phyloP scores from a whole-genome alignment of 1,284 basidiomycete species.

The Vanrija humicola region DNA sequence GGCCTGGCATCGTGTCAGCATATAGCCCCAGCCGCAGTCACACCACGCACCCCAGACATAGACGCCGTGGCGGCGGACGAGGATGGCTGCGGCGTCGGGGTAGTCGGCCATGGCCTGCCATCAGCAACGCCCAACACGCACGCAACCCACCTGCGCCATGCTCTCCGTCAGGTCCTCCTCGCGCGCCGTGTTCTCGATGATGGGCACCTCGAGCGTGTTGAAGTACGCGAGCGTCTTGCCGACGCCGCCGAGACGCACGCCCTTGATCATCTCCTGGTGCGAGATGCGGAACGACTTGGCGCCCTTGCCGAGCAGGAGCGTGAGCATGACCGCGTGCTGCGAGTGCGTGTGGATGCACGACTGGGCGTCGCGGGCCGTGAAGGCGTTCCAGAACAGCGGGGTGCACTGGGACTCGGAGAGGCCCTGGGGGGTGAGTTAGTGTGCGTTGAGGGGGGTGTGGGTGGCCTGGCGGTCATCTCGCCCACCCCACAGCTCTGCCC shows the following conservation, averaged over 20 bases:
- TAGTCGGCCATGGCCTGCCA: slow-evolving; percentile 67
- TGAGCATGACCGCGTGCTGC: slow-evolving; percentile 80
- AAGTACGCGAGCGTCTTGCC: slow-evolving; percentile 70
- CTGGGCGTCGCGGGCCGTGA: slow-evolving; percentile 66
- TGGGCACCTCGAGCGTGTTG: slow-evolving; percentile 77
- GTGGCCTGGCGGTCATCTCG: no score
- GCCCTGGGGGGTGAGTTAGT: slow-evolving; percentile 24
- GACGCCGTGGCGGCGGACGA: slow-evolving; percentile 75
- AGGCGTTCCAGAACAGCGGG: slow-evolving; percentile 87
- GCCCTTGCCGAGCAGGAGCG: slow-evolving; percentile 64
- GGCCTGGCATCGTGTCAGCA: slow-evolving; percentile 51
- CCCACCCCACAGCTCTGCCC: no score
- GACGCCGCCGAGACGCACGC: slow-evolving; percentile 68
- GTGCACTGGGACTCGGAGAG: slow-evolving; percentile 78
- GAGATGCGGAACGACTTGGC: slow-evolving; percentile 62
- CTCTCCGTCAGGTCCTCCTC: slow-evolving; percentile 80
- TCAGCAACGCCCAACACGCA: neutral
- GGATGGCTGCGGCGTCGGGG: slow-evolving; percentile 71
- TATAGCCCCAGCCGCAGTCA: neutral
- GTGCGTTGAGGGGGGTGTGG: no score
- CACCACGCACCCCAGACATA: slow-evolving; percentile 70
- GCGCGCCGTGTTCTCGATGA: slow-evolving; percentile 81
- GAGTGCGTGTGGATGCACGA: slow-evolving; percentile 85
- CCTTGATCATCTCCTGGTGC: slow-evolving; percentile 86
- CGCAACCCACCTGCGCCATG: slow-evolving; percentile 57